Conservation (phyloP, 2,329 filamentous ascomycete genomes). For the Juglanconis oblonga region DNA sequence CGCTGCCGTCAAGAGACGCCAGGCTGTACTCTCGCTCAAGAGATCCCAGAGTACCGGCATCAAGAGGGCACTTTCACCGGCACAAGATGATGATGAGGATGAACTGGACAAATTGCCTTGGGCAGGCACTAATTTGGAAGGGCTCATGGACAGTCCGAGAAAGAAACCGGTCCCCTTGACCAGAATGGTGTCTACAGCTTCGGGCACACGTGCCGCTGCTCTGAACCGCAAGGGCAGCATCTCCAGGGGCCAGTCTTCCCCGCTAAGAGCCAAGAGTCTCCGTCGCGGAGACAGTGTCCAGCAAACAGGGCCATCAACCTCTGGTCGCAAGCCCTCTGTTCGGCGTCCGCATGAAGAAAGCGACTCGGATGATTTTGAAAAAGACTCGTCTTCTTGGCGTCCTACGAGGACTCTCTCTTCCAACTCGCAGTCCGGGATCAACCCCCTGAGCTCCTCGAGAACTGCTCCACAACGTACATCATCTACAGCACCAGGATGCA, state of each 20-base stretch:
- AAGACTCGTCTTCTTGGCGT: not conserved
- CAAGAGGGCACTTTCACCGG: slow-evolving; percentile 16
- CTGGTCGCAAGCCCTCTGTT: not conserved
- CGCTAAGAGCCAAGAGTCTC: not conserved
- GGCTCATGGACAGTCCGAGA: slow-evolving; percentile 40
- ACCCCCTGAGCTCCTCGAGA: not conserved
- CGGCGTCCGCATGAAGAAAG: not conserved
- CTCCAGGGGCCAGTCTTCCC: not conserved
- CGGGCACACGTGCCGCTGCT: slow-evolving; percentile 28
- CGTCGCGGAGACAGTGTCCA: not conserved
- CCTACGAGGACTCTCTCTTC: not conserved
- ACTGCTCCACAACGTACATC: not conserved
- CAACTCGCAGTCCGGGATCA: not conserved
- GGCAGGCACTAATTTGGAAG: slow-evolving; percentile 37
- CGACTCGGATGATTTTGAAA: not conserved
- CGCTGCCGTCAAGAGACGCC: slow-evolving; percentile 31
- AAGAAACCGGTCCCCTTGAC: slow-evolving; percentile 28
- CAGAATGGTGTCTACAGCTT: slow-evolving; percentile 19
- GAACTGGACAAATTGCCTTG: slow-evolving; percentile 30
- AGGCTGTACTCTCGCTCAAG: slow-evolving; percentile 32
- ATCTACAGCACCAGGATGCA: not conserved
- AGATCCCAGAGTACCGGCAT: slow-evolving; percentile 34
- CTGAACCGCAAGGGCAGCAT: not conserved
- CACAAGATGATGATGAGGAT: slow-evolving; percentile 23
- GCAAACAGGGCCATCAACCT: not conserved